phyloP scores from a whole-genome alignment of 768 basidiomycete genomes.

The Termitomyces sp. region DNA sequence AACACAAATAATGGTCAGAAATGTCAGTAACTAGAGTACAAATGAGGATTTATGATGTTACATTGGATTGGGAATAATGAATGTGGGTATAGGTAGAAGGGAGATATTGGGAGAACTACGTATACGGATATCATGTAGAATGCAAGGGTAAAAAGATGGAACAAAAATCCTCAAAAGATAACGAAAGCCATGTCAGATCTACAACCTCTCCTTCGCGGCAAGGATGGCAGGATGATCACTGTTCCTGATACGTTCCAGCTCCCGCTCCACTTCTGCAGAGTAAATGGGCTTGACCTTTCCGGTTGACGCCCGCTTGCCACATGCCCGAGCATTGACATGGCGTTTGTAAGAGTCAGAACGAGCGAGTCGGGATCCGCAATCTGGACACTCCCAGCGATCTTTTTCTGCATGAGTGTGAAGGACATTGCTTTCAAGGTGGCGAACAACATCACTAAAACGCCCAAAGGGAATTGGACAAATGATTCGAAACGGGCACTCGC shows the following conservation, averaged over 20 bases:
- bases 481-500: not conserved
- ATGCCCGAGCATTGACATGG: not conserved
- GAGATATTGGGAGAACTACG: not conserved
- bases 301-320: slow-evolving; percentile 3
- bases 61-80: not conserved
- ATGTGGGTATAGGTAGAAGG: not conserved
- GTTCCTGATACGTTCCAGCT: slow-evolving; percentile 1
- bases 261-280: not conserved
- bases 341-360: slow-evolving; percentile 2
- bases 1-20: not conserved
- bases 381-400: not conserved
- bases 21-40: not conserved
- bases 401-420: slow-evolving; percentile 1
- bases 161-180: not conserved
- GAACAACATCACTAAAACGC: slow-evolving; percentile 1
- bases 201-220: slow-evolving; percentile 1
- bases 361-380: not conserved
- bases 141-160: not conserved
- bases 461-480: not conserved
- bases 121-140: not conserved
- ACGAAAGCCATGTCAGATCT: not conserved
- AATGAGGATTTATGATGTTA: not conserved
- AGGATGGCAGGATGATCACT: slow-evolving; percentile 2
- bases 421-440: slow-evolving; percentile 2
- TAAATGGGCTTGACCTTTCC: not conserved